Conservation (phyloP, 495 filamentous ascomycete genomes). For the Physcia stellaris region DNA sequence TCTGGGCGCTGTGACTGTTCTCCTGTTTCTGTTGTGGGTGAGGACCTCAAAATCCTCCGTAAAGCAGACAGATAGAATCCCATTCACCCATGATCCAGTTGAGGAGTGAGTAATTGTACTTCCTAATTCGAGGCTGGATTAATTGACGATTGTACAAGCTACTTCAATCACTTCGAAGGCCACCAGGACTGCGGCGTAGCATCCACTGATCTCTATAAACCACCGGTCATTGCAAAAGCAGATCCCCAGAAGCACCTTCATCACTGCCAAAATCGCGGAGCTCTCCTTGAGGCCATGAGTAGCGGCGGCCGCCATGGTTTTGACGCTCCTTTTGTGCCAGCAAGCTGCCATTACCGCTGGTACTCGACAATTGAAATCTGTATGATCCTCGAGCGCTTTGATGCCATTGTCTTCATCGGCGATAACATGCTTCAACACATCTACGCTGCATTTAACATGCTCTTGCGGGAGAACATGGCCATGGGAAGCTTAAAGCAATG, state of each 20-base stretch:
- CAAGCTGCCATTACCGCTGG: constrained; percentile 35
- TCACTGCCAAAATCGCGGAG: constrained; percentile 26
- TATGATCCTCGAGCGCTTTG: constrained; percentile 35
- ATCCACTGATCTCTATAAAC: constrained; percentile 27
- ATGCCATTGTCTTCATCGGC: constrained; percentile 31
- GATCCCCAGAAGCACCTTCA: constrained; percentile 10
- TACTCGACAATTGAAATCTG: constrained; percentile 31
- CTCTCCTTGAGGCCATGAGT: constrained; percentile 31
- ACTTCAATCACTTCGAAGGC: constrained; percentile 30
- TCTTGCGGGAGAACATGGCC: constrained; percentile 30
- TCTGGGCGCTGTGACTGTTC: not conserved
- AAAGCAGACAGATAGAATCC: constrained; percentile 12
- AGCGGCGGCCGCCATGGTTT: constrained; percentile 33
- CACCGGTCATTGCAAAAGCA: constrained; percentile 14
- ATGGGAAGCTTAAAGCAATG: constrained; percentile 30
- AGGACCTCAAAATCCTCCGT: not conserved
- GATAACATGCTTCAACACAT: constrained; percentile 29
- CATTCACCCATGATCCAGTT: constrained; percentile 6
- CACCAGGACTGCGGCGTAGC: constrained; percentile 31
- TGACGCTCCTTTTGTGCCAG: constrained; percentile 25
- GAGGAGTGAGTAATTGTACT: constrained; percentile 11
- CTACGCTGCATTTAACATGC: constrained; percentile 35
- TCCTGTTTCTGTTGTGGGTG: constrained; percentile 9
- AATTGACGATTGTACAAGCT: constrained; percentile 19
- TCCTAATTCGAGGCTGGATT: not conserved